Evolutionary conservation across 148 eudicot genomes (phyloP).

Genomic region (Vaccinium vitisidaea): DNA sequence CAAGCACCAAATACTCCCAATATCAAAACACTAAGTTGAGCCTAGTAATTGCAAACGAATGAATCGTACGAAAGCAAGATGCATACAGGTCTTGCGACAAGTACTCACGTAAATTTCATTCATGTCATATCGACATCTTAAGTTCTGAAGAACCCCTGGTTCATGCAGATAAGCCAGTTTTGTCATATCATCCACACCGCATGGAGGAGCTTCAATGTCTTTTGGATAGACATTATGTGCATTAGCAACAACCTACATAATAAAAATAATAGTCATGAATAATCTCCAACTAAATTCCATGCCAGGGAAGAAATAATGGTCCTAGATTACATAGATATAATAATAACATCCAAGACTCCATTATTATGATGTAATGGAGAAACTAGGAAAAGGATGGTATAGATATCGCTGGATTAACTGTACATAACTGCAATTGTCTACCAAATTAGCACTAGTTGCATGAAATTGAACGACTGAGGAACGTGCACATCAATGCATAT

Average conservation of each 20-base stretch:
- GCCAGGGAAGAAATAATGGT: neutral
- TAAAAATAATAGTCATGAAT: constrained; percentile 10
- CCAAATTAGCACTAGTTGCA: neutral
- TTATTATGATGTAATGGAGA: constrained; percentile 14
- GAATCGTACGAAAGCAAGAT: neutral
- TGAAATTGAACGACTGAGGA: neutral
- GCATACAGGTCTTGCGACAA: neutral
- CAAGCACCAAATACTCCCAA: neutral
- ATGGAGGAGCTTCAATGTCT: constrained; percentile 62
- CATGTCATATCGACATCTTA: constrained; percentile 58
- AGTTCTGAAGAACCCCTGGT: constrained; percentile 71
- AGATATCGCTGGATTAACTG: neutral
- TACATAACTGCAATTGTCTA: neutral
- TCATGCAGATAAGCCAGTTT: constrained; percentile 75
- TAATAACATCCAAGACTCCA: neutral
- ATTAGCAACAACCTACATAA: constrained; percentile 43
- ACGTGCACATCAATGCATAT: neutral
- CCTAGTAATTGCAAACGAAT: neutral
- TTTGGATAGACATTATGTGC: constrained; percentile 47
- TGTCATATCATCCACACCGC: constrained; percentile 79
- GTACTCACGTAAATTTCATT: constrained; percentile 66
- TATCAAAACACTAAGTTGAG: neutral
- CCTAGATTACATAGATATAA: neutral
- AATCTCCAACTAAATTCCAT: neutral
- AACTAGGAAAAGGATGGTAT: neutral